Conservation (phyloP, 306 rosid species). For the Astragalus membranaceus region DNA sequence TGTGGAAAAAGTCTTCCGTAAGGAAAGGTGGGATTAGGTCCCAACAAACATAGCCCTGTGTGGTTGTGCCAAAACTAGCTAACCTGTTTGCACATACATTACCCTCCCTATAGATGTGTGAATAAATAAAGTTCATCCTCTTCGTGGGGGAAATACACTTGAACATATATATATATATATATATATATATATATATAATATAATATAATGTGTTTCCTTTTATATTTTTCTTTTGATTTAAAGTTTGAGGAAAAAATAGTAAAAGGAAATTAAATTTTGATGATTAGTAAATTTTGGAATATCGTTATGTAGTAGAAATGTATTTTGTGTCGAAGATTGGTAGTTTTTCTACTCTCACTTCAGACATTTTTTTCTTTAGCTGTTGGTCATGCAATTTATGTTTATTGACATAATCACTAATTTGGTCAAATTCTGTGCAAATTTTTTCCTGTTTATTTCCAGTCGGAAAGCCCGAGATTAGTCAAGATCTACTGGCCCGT, state of each 20-base stretch:
- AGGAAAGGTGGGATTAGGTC: too few species aligned
- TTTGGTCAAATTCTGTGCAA: slow-evolving; percentile 8
- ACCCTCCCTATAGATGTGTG: too few species aligned
- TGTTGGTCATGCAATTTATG: neutral
- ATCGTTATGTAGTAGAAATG: neutral
- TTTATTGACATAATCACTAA: slow-evolving; percentile 1
- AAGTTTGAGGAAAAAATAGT: neutral
- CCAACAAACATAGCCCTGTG: too few species aligned
- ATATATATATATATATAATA: too few species aligned
- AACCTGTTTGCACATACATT: too few species aligned
- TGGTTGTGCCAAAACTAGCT: too few species aligned
- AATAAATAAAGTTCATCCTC: too few species aligned
- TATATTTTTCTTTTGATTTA: too few species aligned
- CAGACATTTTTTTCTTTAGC: neutral
- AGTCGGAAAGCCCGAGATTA: slow-evolving; percentile 40
- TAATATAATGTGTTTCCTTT: too few species aligned
- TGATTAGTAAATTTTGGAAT: neutral
- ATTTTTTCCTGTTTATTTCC: slow-evolving; percentile 13
- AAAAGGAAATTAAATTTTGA: neutral
- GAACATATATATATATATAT: too few species aligned
- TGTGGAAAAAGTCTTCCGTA: too few species aligned
- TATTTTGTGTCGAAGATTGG: neutral
- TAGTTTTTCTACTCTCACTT: neutral
- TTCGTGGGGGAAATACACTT: too few species aligned
- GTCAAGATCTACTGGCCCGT: slow-evolving; percentile 51